Conservation (phyloP, 164 flowering plant species). For the Protea cynaroides region DNA sequence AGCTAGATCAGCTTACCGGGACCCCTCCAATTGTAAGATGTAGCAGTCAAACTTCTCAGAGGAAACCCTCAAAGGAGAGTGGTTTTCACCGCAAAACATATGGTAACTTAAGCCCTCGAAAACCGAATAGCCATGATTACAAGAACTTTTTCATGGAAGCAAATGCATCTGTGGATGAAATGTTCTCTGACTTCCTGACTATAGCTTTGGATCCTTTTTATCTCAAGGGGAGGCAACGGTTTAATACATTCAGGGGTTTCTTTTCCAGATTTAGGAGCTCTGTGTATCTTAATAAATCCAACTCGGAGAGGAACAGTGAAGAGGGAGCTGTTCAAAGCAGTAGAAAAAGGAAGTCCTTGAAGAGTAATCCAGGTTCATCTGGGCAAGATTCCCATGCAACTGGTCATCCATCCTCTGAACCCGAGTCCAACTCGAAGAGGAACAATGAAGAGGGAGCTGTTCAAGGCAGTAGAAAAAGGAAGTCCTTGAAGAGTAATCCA, state of each 20-base stretch:
- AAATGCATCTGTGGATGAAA: conserved; percentile 31
- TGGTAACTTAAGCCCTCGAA: conserved; percentile 7
- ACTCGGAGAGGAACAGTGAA: conserved; percentile 14
- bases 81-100: conserved; percentile 7
- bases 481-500: not conserved
- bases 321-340: conserved; percentile 10
- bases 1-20: conserved; percentile 20
- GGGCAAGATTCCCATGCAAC: not conserved
- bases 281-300: conserved; percentile 32
- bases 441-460: conserved; percentile 12
- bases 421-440: conserved; percentile 18
- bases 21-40: conserved; percentile 21
- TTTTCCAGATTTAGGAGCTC: conserved; percentile 47
- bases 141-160: conserved; percentile 12
- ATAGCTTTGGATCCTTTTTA: conserved; percentile 43
- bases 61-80: conserved; percentile 23
- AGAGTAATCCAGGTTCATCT: not conserved
- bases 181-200: conserved; percentile 40
- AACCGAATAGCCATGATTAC: conserved; percentile 1
- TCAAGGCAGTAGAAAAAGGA: conserved; percentile 10
- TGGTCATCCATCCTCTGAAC: not conserved
- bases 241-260: conserved; percentile 31
- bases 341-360: conserved; percentile 8
- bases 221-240: conserved; percentile 26
- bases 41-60: conserved; percentile 28